These are phyloP conservation scores for Cutaneotrichosporon sp. DNA, from an alignment of 1,284 basidiomycete species.

Conservation along the genomic window DNA sequence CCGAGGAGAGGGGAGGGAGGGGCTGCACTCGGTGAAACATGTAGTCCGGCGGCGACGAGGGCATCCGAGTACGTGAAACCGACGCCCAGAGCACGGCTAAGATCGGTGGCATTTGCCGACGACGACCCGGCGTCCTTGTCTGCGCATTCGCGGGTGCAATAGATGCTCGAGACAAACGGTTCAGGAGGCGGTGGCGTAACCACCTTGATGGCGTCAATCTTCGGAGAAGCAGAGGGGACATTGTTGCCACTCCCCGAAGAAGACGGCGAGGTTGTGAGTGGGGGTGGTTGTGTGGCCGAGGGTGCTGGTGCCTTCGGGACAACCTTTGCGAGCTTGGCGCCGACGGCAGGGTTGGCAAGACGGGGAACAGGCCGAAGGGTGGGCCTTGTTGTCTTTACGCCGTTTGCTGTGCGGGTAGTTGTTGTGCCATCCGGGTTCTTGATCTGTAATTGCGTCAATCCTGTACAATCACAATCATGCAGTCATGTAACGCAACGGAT, in stretches of 20 bases:
- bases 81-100: conserved; percentile 36
- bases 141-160: conserved; percentile 43
- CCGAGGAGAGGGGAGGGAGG: conserved; percentile 47
- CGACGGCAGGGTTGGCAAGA: not conserved
- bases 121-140: conserved; percentile 30
- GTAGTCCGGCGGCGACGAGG: conserved; percentile 12
- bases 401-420: conserved; percentile 45
- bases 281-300: conserved; percentile 1
- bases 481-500: not conserved
- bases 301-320: conserved; percentile 4
- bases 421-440: conserved; percentile 49
- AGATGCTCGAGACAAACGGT: conserved; percentile 40
- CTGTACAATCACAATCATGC: too few species aligned
- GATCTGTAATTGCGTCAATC: conserved; percentile 29
- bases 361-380: conserved; percentile 26
- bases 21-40: conserved; percentile 22
- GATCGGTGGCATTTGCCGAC: conserved; percentile 29
- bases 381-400: conserved; percentile 42
- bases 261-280: not conserved
- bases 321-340: not conserved
- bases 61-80: conserved; percentile 17
- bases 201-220: conserved; percentile 1
- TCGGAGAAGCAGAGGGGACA: conserved; percentile 7
- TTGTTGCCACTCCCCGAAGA: conserved; percentile 8
- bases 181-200: conserved; percentile 1